A percentile compares a stretch with the other conserved stretches of the same genome.
These are phyloP conservation scores for Benincasa hispida DNA, from an alignment of 306 rosid species.

Conservation along the genomic window DNA sequence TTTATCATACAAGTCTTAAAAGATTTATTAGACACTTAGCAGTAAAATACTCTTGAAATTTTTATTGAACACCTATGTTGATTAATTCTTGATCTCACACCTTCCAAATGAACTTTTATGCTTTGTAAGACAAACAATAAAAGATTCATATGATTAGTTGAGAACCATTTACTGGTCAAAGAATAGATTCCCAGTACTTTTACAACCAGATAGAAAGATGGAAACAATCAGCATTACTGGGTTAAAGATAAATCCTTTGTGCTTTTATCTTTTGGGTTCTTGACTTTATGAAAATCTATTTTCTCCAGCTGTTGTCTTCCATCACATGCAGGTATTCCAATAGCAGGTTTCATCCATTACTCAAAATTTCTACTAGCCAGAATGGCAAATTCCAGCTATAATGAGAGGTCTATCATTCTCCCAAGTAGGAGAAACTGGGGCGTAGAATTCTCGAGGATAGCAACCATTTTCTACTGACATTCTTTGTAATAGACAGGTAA, in stretches of 20 bases:
- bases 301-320: background rate
- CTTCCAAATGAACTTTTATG: background rate
- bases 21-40: no score
- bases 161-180: background rate
- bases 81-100: background rate
- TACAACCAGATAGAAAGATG: background rate
- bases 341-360: background rate
- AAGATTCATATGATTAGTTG: background rate
- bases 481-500: background rate
- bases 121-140: background rate
- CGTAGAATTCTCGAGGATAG: background rate
- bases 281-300: background rate
- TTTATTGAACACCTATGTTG: background rate
- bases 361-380: background rate
- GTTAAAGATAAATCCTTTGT: background rate
- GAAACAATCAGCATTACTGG: background rate
- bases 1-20: background rate
- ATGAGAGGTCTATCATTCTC: background rate
- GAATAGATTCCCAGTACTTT: background rate
- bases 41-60: no score
- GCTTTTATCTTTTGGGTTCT: background rate
- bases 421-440: background rate
- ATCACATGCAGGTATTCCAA: background rate
- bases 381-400: background rate
- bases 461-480: background rate